phyloP scores from a whole-genome alignment of 768 basidiomycete genomes.

The Sarcomyxa edulis region DNA sequence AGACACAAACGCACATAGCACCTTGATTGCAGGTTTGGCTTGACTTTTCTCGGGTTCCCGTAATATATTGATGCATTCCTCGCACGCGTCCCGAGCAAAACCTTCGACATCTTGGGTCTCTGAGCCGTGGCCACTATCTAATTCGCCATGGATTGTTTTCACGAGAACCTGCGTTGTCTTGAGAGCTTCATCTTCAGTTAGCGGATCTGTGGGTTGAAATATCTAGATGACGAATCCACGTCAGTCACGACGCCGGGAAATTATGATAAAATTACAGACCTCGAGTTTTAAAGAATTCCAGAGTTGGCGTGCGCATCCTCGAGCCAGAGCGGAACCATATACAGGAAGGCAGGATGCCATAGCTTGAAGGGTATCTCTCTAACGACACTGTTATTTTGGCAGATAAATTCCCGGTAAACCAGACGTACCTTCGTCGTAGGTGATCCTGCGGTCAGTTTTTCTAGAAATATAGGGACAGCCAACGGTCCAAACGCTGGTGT shows the following conservation, averaged over 20 bases:
- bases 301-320: slow-evolving; percentile 64
- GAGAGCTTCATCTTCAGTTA: slow-evolving; percentile 73
- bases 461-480: slow-evolving; percentile 84
- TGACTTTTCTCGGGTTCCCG: slow-evolving; percentile 92
- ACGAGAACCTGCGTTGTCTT: slow-evolving; percentile 69
- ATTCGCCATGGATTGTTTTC: slow-evolving; percentile 58
- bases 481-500: slow-evolving; percentile 79
- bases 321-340: slow-evolving; percentile 65
- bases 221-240: no score
- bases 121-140: slow-evolving; percentile 28
- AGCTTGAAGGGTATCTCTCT: slow-evolving; percentile 85
- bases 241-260: no score
- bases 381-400: slow-evolving; percentile 2
- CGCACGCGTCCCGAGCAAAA: slow-evolving; percentile 68
- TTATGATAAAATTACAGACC: no score
- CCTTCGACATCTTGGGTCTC: slow-evolving; percentile 50
- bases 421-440: slow-evolving; percentile 73
- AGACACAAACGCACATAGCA: slow-evolving; percentile 72
- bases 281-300: slow-evolving; percentile 92
- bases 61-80: slow-evolving; percentile 75
- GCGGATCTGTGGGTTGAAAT: slow-evolving; percentile 82
- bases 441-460: slow-evolving; percentile 83
- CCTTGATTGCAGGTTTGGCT: slow-evolving; percentile 82
- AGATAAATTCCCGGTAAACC: not conserved
- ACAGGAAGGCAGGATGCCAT: slow-evolving; percentile 76